A percentile compares a stretch with the other conserved stretches of the same genome.
Evolutionary conservation across 495 filamentous ascomycete species (phyloP).

Genomic region (Tricharina praecox): DNA sequence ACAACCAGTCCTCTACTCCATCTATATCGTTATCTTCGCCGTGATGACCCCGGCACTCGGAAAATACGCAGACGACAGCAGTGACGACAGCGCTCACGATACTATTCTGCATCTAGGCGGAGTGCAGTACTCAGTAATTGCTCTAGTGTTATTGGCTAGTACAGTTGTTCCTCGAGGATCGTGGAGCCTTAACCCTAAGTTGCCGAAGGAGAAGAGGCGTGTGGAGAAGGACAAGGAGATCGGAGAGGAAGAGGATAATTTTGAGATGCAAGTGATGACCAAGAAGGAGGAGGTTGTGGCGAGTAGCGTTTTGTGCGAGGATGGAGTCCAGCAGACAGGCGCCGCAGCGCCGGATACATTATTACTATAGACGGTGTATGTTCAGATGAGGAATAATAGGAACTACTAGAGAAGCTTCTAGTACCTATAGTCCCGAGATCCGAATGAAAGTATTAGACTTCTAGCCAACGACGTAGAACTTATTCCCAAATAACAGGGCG

Average conservation of each 20-base stretch:
- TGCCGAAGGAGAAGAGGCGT: conserved; percentile 4
- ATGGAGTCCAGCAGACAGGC: not conserved
- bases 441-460: too few relatives aligned
- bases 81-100: not conserved
- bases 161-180: conserved; percentile 31
- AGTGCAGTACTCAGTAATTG: conserved; percentile 30
- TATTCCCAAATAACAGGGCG: too few relatives aligned
- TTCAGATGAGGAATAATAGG: too few relatives aligned
- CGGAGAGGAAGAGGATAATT: not conserved
- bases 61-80: conserved; percentile 28
- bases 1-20: conserved; percentile 15
- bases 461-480: too few relatives aligned
- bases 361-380: not conserved
- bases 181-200: conserved; percentile 29
- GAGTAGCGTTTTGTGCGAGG: not conserved
- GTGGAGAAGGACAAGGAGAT: not conserved
- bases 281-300: not conserved
- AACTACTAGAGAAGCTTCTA: too few relatives aligned
- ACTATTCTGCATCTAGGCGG: conserved; percentile 24
- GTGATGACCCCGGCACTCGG: conserved; percentile 30
- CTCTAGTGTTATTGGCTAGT: conserved; percentile 26
- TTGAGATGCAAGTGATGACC: not conserved
- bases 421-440: too few relatives aligned
- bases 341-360: not conserved
- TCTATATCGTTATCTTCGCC: conserved; percentile 32